Base-by-base conservation (phyloP, 2,329 filamentous ascomycete species). In the Diaporthe aspalathi region DNA sequence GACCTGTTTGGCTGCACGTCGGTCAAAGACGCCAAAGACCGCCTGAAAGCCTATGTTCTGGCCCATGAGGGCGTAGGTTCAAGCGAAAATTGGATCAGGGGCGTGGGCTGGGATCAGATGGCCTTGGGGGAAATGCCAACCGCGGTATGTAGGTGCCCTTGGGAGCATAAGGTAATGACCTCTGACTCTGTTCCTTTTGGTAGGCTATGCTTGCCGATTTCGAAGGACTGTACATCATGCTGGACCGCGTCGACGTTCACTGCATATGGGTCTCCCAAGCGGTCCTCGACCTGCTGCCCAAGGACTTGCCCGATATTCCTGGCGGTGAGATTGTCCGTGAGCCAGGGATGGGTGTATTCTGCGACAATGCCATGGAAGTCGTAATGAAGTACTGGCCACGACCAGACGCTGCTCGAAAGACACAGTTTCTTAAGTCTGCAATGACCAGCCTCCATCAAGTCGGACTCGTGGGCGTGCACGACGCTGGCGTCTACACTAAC, bases 31-130 rank as follows among this genome's bases (percentile, higher is more conserved):
- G 86, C 91, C 5, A 83, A 86, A 35, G 70, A 75, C 8, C 84
- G 89, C 6, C 80, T 93, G 49, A 81, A 82, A 11, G 76, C 77
- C 1, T 92, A 92, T 73, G 78, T 90, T 29, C 77, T 75, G 0
- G 75, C 77, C 5, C 84, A 90, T 73, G 83, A 86, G 0, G 84
- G 81, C 0, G 84, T 84, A 12, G 91, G 90, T 1, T 84, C 84
- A 0, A 82, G 81, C 43, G 81, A 85, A 8, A 84, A 89, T 68
- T 93, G 91, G 91, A 80, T 92, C 56, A 83, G 90, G 69, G 91
- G 91, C 0, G 84, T 91, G 17, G 91, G 91, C 1, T 93, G 91
- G 91, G 91, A 93, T 76, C 91, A 93, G 81, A 89, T 88, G 71
- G 83, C 84, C 27, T 87, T 92, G 76, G 88, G 88, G 2, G 85